Evolutionary conservation across 306 rosid species (phyloP), one percentile per base, ranked within the genome.

Genomic region (Herpetospermum pedunculosum): DNA sequence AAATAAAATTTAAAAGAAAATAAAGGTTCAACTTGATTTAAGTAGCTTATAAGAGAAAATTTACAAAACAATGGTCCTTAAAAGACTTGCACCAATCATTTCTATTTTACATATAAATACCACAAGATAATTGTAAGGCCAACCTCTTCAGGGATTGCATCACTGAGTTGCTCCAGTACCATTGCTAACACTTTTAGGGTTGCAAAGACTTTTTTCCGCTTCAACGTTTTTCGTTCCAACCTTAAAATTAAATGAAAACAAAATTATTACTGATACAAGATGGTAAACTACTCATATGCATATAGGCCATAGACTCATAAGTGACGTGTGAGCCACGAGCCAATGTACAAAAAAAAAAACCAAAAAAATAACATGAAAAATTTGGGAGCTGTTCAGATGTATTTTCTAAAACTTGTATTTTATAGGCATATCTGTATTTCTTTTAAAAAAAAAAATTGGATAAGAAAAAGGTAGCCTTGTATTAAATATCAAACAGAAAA

Each of bases 61-160:
- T 44, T 67, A 67, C 52, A 64, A 21, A 21, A 38, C 19, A 43
- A 69, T 69, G 37, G 37, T 15, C 34, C 19, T 16, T 23, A 43
- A 15, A 26, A 41, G 18, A 43, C 15, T 26, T 13, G 40, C 52
- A 67, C 40, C 72, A 69, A 69, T 6, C 32, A 69, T 26, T 41
- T 69, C 4, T 6, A 44, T 43, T 43, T 6, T 44, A 69, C 15
- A 6, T 26, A 68, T 16, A 69, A 35, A 44, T 37, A 69, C 40
- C 32, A 67, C 18, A 41, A 43, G 54, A 69, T 25, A 69, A 69
- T 26, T 69, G 25, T 43, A 69, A 44, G 15, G 14, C 84, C 67
- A 82, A 93, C 98, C 97, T 94, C 96, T 49, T 85, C 96, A 1
- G 98, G 98, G 78, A 94, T 88, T 81, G 88, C 97, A 46, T 81